phyloP scores from a whole-genome alignment of 371 early-diverging fungal species.

The Haplosporangium sp. region DNA sequence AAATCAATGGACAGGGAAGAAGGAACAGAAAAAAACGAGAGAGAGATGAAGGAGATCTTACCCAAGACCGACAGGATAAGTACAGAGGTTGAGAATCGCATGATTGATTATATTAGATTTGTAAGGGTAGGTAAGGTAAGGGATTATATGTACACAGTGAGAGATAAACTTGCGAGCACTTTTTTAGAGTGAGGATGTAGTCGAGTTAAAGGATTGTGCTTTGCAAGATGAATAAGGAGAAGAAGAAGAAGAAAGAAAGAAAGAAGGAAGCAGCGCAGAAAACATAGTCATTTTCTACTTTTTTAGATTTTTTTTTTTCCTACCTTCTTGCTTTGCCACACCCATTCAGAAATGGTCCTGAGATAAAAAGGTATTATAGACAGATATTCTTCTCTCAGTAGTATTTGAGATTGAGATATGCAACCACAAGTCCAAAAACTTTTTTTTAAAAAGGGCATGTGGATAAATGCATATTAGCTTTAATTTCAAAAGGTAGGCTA shows the following conservation, averaged over 20 bases:
- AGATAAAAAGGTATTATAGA: background rate
- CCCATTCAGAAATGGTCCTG: background rate
- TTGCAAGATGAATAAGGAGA: background rate
- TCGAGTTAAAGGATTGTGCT: background rate
- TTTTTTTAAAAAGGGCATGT: background rate
- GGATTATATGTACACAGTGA: background rate
- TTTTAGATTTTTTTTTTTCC: background rate
- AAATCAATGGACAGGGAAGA: background rate
- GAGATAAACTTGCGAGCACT: background rate
- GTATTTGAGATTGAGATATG: constrained; percentile 1
- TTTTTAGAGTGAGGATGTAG: background rate
- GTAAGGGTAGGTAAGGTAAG: background rate
- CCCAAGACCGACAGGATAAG: constrained; percentile 34
- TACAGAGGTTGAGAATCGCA: constrained; percentile 28
- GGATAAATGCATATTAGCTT: background rate
- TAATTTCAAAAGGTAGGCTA: background rate
- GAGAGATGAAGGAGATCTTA: constrained; percentile 4
- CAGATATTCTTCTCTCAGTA: background rate
- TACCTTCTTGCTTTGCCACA: background rate
- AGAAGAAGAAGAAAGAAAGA: background rate
- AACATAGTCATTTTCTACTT: background rate
- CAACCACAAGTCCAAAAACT: constrained; percentile 2
- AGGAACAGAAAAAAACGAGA: background rate
- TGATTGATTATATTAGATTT: constrained; percentile 8
- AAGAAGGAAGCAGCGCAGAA: background rate